Evolutionary conservation across 140 eudicot genomes (phyloP), one percentile per base, ranked within the genome.

Genomic region (Flaveria floridana): DNA sequence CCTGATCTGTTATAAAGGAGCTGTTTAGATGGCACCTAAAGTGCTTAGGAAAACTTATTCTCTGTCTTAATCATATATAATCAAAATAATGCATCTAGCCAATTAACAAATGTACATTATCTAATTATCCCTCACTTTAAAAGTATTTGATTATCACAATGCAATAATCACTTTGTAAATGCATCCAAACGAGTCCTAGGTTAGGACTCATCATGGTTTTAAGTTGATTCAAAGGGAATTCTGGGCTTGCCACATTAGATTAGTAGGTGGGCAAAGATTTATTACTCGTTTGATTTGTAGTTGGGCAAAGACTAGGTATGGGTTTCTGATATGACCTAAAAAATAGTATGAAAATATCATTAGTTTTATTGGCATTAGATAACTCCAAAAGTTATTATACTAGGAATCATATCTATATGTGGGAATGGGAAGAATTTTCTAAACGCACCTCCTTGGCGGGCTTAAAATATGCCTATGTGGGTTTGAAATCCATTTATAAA

Each of bases 381-480:
- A 13, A 48, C 6, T 48, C 55, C 6, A 13, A 48, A 48, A 14
- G 55, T 13, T 48, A 48, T 48, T 48, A 44, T 10, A 44, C 50
- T 10, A 44, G 14, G 50, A 44, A 44, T 44, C 50, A 2, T 12
- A 14, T 48, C 6, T 2, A 13, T 47, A 3, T 13, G 4, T 47
- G 53, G 18, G 55, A 1, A 14, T 2, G 18, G 55, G 16, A 14
- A 14, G 14, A 12, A 13, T 13, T 48, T 48, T 13, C 55, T 13
- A 12, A 9, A 48, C 55, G 6, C n/a, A 13, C 55, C n/a, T 48
- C 89, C 1, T 76, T 34, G 41, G 41, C 8, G 41, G 41, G 41
- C 41, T 34, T 34, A 34, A 34, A 34, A 34, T 34, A 34, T 34
- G 41, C 41, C 41, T 34, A 34, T 34, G 41, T 34, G 41, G 41